Evolutionary conservation across 2,329 filamentous ascomycete species (phyloP).

Genomic region (Apiospora aurea): DNA sequence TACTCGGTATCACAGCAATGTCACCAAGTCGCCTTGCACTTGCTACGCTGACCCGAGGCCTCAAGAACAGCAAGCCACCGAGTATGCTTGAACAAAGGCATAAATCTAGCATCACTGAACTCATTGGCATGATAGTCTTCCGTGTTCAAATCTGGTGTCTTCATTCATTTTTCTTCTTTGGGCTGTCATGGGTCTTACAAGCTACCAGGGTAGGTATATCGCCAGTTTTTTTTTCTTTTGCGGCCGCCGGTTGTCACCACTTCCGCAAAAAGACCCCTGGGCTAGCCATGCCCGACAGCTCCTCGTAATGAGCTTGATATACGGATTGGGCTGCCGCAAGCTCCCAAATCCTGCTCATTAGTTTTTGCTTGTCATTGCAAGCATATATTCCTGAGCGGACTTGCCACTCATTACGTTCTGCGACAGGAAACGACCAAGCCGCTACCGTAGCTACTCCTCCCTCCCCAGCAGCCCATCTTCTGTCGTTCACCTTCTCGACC

Average conservation of each 20-base stretch:
- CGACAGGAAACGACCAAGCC: conserved; percentile 3
- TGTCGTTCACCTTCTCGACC: background rate
- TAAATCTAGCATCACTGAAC: background rate
- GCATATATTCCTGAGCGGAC: background rate
- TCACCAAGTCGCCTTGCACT: background rate
- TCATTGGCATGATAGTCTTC: background rate
- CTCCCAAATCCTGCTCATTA: background rate
- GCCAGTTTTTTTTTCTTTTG: background rate
- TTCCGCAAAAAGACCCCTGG: background rate
- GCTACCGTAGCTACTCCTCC: background rate
- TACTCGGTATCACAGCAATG: too few relatives aligned
- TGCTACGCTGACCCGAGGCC: background rate
- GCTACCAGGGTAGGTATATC: background rate
- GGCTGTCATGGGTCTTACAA: background rate
- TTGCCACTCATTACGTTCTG: conserved; percentile 6
- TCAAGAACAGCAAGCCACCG: background rate
- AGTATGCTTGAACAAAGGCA: background rate
- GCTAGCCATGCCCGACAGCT: background rate
- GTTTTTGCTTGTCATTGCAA: background rate
- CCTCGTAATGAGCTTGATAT: conserved; percentile 8
- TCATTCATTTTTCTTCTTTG: conserved; percentile 14
- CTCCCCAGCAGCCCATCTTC: background rate
- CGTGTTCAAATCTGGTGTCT: conserved; percentile 15
- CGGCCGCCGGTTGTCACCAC: background rate
- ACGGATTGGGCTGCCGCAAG: conserved; percentile 7